These are phyloP conservation scores for Boletellus deceptivus DNA, from an alignment of 1,284 basidiomycete species.

Conservation along the genomic window DNA sequence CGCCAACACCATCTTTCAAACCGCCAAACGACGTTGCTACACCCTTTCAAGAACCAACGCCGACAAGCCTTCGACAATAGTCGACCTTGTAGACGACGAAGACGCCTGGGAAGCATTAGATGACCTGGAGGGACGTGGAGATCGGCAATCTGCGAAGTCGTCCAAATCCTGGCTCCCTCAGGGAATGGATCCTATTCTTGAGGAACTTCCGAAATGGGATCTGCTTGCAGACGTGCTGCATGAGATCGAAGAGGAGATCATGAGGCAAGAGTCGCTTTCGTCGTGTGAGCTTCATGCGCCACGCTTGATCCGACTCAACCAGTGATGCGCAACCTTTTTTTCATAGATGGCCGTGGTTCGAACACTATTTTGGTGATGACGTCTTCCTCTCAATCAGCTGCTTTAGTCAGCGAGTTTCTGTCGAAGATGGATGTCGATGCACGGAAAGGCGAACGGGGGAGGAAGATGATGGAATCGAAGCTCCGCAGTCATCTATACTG, in stretches of 20 bases:
- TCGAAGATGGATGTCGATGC: slow-evolving; percentile 57
- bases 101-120: slow-evolving; percentile 71
- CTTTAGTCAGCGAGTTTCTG: slow-evolving; percentile 77
- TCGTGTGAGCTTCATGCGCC: slow-evolving; percentile 28
- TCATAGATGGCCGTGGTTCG: slow-evolving; percentile 52
- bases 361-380: slow-evolving; percentile 89
- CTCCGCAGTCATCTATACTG: slow-evolving; percentile 77
- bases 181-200: slow-evolving; percentile 83
- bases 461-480: slow-evolving; percentile 76
- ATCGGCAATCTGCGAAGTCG: slow-evolving; percentile 11
- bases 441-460: slow-evolving; percentile 58
- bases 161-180: slow-evolving; percentile 64
- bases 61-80: slow-evolving; percentile 11
- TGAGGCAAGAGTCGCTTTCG: slow-evolving; percentile 51
- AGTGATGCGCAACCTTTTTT: neutral
- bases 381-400: slow-evolving; percentile 76
- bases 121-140: slow-evolving; percentile 51
- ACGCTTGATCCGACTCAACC: neutral
- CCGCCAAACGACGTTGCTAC: slow-evolving; percentile 82
- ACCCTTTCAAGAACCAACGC: slow-evolving; percentile 42
- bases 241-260: slow-evolving; percentile 90
- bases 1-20: slow-evolving; percentile 83
- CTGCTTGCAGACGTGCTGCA: slow-evolving; percentile 82
- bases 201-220: slow-evolving; percentile 95
- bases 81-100: slow-evolving; percentile 54